Evolutionary conservation across 768 basidiomycete genomes (phyloP), one percentile per base, ranked within the genome.

Genomic region (Russula vinacea): DNA sequence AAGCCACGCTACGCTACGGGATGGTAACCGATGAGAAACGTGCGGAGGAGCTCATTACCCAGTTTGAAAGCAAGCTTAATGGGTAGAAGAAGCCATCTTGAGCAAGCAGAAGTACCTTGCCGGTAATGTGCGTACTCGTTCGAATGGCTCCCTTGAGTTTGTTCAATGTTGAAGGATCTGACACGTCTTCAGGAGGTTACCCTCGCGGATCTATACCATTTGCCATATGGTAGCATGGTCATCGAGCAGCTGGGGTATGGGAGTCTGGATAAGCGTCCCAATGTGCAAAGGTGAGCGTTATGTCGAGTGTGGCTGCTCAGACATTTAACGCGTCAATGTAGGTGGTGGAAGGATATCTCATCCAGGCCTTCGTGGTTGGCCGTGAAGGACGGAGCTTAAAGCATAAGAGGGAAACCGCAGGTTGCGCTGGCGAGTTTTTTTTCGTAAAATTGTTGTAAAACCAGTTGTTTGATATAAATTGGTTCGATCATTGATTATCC

Each of bases 81-180:
- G 65, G 1, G 9, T 64, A 64, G 16, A n/a, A n/a, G 65, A 66
- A 16, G 1, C 0, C 5, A 58, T 66, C 50, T 40, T 66, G 17
- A 5, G 56, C 44, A 58, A 58, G 52, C 65, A 66, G 2, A 66
- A 58, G 53, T 66, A 66, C 56, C 65, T 66, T 22, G 62, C 56
- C 10, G 65, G 65, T 42, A 13, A 66, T 17, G 65, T 66, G n/a
- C 50, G 65, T 42, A 2, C 29, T 5, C n/a, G 4, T 11, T 32
- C n/a, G 32, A 32, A 22, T 1, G 29, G 9, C 13, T 3, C 19
- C 6, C 16, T 1, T 3, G 22, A 2, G 16, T 6, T 24, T 33
- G 1, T 39, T 24, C 17, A 24, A 37, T 54, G n/a, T n/a, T 58
- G 29, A 64, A 44, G 52, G 4, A 35, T 7, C 35, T 35, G 6